A percentile compares a stretch with the other conserved stretches of the same genome.
Evolutionary conservation across 2,329 filamentous ascomycete genomes (phyloP).

Genomic region (Verticillium alfalfae): DNA sequence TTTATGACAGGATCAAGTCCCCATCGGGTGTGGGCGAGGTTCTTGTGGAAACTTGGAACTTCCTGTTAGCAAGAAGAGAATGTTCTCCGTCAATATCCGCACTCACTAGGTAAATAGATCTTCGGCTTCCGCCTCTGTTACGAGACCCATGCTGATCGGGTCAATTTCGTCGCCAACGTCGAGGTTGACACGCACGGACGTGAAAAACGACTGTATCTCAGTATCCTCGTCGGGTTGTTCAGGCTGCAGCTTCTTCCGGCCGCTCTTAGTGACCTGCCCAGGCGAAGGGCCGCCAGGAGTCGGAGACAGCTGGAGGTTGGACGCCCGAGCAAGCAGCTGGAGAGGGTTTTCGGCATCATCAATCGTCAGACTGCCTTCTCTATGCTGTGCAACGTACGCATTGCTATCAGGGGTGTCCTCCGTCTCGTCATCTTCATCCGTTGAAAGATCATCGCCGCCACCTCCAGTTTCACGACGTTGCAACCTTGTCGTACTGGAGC

Average conservation of each 20-base stretch:
- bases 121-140: slow-evolving; percentile 59
- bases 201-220: slow-evolving; percentile 61
- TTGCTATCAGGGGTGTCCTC: slow-evolving; percentile 18
- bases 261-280: slow-evolving; percentile 3
- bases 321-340: slow-evolving; percentile 67
- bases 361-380: slow-evolving; percentile 51
- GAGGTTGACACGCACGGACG: slow-evolving; percentile 55
- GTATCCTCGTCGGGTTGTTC: slow-evolving; percentile 30
- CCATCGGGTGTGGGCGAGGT: slow-evolving; percentile 69
- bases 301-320: slow-evolving; percentile 57
- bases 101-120: slow-evolving; percentile 60
- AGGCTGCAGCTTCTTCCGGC: slow-evolving; percentile 11
- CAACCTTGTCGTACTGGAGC: slow-evolving; percentile 2
- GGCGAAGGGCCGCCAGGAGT: slow-evolving; percentile 16
- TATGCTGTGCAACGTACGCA: slow-evolving; percentile 14
- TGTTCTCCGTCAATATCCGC: not conserved
- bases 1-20: slow-evolving; percentile 65
- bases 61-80: not conserved
- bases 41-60: slow-evolving; percentile 55
- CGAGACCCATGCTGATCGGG: slow-evolving; percentile 64
- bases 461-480: slow-evolving; percentile 16
- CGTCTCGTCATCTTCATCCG: slow-evolving; percentile 23
- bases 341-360: slow-evolving; percentile 73
- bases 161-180: slow-evolving; percentile 62
- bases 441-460: slow-evolving; percentile 23